Evolutionary conservation across 2,329 filamentous ascomycete species (phyloP), one percentile per base, ranked within the genome.

Genomic region (Apiospora rasikravindrae): DNA sequence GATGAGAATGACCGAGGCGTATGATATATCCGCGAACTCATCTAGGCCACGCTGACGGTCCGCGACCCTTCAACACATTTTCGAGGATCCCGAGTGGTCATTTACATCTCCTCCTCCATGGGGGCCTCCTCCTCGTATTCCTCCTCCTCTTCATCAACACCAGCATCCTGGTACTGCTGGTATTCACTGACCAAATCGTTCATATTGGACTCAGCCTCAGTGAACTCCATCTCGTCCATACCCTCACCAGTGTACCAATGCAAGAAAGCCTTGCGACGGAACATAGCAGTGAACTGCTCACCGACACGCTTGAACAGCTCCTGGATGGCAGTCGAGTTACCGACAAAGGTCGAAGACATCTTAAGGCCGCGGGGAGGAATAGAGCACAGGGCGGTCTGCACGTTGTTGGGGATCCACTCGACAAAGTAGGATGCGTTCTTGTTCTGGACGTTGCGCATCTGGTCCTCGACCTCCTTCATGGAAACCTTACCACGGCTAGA

Each of bases 181-280:
- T 99, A 99, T 87, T 99, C 96, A 75, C 95, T 97, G 81, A 99
- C 96, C 83, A 99, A 89, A 86, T 99, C 96, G 90, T 99, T 98
- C 96, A 99, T 98, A 91, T 99, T 99, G 88, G 94, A 97, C 92
- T 99, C 96, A 80, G 96, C 96, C 91, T 99, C 96, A 83, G 96
- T 99, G 90, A 99, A 99, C 89, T 99, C 96, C 96, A 99, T 98
- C 93, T 99, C 96, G 88, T 99, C 96, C 96, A 99, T 99, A 88
- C 96, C 96, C 91, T 99, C 96, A 83, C 95, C 95, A 91, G 96
- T 99, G 89, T 99, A 99, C 96, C 96, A 99, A 90, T 98, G 96
- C 91, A 99, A 94, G 95, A 99, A 99, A 92, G 96, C 96, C 94
- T 98, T 99, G 88, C 96, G 95, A 88, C 96, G 92, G 93, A 99